Base-by-base conservation (phyloP, 805 yeast genomes). In the Zygosaccharomyces bisporus region DNA sequence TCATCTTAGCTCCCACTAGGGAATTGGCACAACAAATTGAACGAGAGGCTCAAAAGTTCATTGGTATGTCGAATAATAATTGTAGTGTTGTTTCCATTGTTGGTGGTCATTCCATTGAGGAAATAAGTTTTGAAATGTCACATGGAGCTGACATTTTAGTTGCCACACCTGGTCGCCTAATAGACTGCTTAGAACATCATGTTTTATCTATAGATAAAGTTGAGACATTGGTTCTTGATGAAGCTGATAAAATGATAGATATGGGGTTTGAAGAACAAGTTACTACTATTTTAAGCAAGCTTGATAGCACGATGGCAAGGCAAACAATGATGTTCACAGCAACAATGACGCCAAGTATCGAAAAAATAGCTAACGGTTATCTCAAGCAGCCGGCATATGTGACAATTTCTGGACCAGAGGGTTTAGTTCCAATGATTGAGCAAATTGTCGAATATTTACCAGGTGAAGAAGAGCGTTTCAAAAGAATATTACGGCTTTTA, bases 201-300 rank as follows among this genome's bases (percentile, higher is more conserved):
- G 68, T 83, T 16, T 47, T 89, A 2, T 75, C 74, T 1, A 65
- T 90, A 25, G 69, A 68, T 31, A 77, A 78, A 46, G 78, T 95
- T 49, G 74, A 74, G 49, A 83, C 80, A 49, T 66, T 91, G 17
- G 82, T 86, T 1, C 73, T 90, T 70, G 99, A 91, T 68, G 99
- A 91, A 66, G 96, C 96, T 1, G 99, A 91, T 64, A 73, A 90
- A 53, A 91, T 91, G 98, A 81, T 91, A 34, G 96, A 89, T 61
- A 75, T 91, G 78, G 97, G 97, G 3, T 91, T 91, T 61, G 96
- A 88, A 60, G 83, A 77, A 25, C 88, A 88, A 57, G 76, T 91
- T 37, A 75, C 74, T 17, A 71, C 74, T 33, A 79, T 91, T 12
- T 62, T 85, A 41, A 70, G 68, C 3, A 68, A 68, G 29, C 24